phyloP scores from a whole-genome alignment of 805 yeast species.

The Candida sonorensis region DNA sequence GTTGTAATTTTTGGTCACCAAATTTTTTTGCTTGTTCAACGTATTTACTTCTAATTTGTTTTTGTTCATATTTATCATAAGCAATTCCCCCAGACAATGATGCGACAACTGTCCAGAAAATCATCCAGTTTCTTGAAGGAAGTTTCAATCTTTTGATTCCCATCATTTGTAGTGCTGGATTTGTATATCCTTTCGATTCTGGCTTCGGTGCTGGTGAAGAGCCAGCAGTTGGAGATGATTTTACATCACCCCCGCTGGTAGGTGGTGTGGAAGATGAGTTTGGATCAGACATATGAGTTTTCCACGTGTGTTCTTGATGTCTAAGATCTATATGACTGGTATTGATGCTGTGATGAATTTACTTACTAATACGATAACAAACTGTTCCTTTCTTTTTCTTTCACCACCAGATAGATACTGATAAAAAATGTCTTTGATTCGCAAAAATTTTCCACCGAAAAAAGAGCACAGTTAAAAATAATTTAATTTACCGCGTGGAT shows the following conservation, averaged over 20 bases:
- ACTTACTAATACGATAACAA: too few relatives aligned
- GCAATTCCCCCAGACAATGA: conserved; percentile 65
- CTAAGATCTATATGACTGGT: too few relatives aligned
- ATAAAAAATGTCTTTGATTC: too few relatives aligned
- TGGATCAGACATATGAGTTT: background rate
- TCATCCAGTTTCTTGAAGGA: conserved; percentile 91
- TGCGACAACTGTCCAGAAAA: conserved; percentile 71
- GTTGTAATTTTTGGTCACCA: conserved; percentile 37
- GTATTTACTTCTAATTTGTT: conserved; percentile 56
- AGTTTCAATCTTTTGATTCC: conserved; percentile 73
- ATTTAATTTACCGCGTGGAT: too few relatives aligned
- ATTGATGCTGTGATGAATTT: too few relatives aligned
- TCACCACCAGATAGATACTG: too few relatives aligned
- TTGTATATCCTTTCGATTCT: conserved; percentile 36
- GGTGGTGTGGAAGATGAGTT: background rate
- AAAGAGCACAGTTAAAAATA: too few relatives aligned
- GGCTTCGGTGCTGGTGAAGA: conserved; percentile 3
- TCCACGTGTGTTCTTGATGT: background rate
- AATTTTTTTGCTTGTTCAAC: conserved; percentile 50
- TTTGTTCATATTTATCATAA: conserved; percentile 75
- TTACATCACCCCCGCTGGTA: background rate
- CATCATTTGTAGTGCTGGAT: conserved; percentile 80
- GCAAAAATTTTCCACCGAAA: too few relatives aligned
- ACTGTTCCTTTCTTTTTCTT: too few relatives aligned
- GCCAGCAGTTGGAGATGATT: background rate